Conservation (phyloP, 2,329 filamentous ascomycete genomes). For the Colletotrichum lindemuthianum region DNA sequence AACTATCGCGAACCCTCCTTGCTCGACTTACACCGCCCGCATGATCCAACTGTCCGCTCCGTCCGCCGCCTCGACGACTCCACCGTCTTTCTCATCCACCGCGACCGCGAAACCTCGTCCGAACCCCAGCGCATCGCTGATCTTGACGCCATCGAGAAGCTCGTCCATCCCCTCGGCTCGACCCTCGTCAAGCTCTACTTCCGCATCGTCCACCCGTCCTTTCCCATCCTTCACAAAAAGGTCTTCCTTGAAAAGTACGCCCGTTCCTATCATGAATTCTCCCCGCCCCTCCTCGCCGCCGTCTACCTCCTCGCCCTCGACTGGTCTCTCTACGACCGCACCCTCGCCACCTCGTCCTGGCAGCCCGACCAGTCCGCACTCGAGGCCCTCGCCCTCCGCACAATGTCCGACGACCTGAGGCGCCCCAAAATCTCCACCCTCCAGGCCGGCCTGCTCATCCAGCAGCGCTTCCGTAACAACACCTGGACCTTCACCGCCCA, state of each 20-base stretch:
- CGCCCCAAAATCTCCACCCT: slow-evolving; percentile 65
- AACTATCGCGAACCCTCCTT: slow-evolving; percentile 68
- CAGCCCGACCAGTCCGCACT: slow-evolving; percentile 45
- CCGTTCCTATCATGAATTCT: slow-evolving; percentile 66
- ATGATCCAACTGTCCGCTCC: slow-evolving; percentile 46
- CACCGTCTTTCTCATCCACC: slow-evolving; percentile 49
- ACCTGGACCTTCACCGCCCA: slow-evolving; percentile 62
- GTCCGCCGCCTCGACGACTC: slow-evolving; percentile 47
- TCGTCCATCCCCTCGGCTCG: slow-evolving; percentile 71
- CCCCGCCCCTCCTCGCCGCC: slow-evolving; percentile 67
- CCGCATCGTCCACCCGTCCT: slow-evolving; percentile 67
- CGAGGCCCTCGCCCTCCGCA: slow-evolving; percentile 53
- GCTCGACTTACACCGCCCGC: slow-evolving; percentile 66
- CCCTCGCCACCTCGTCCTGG: slow-evolving; percentile 50
- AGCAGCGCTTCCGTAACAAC: slow-evolving; percentile 59
- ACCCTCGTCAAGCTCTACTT: slow-evolving; percentile 76
- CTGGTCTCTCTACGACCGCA: slow-evolving; percentile 68
- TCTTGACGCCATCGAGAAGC: slow-evolving; percentile 65
- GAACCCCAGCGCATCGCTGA: slow-evolving; percentile 53
- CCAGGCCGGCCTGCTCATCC: slow-evolving; percentile 63
- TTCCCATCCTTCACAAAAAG: slow-evolving; percentile 68
- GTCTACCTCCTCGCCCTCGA: slow-evolving; percentile 71
- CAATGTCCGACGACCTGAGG: slow-evolving; percentile 59
- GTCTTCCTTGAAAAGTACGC: slow-evolving; percentile 71
- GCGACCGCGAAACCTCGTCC: slow-evolving; percentile 47